Evolutionary conservation across 495 filamentous ascomycete species (phyloP).

Genomic region (Xylaria castorea): DNA sequence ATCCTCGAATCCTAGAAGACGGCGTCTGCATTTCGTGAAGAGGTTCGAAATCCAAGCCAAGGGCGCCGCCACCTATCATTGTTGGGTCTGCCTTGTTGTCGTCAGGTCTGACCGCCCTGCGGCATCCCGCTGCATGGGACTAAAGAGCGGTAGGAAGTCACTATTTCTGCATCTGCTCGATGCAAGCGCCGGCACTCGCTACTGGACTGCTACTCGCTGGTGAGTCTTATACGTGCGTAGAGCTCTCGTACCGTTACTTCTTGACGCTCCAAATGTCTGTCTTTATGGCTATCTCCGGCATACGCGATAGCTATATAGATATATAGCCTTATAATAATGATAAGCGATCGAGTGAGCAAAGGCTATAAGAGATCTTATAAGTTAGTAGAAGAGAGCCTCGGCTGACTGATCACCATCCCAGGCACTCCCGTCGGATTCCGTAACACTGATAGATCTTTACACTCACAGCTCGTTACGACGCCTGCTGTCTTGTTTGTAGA

Average conservation of each 20-base stretch:
- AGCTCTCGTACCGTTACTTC: background rate
- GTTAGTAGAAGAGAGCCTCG: conserved; percentile 9
- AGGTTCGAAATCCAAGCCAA: background rate
- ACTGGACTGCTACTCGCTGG: background rate
- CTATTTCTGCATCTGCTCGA: conserved; percentile 8
- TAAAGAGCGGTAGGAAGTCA: conserved; percentile 12
- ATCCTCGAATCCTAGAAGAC: conserved; percentile 1
- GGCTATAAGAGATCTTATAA: background rate
- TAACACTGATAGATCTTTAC: background rate
- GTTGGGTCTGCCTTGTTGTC: conserved; percentile 10
- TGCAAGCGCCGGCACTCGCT: conserved; percentile 16
- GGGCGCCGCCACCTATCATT: conserved; percentile 1
- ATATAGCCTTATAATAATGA: background rate
- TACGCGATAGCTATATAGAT: background rate
- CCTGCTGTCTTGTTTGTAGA: background rate
- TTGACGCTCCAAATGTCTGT: background rate
- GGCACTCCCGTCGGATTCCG: conserved; percentile 15
- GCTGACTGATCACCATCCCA: conserved; percentile 7
- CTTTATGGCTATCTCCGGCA: background rate
- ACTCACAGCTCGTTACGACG: background rate
- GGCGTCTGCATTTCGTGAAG: background rate
- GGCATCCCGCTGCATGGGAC: conserved; percentile 1
- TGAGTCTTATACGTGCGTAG: background rate
- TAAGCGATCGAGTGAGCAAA: background rate
- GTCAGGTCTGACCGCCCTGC: conserved; percentile 22